phyloP scores from a whole-genome alignment of 2,329 filamentous ascomycete genomes.

The Fusarium sterilihyphosum region DNA sequence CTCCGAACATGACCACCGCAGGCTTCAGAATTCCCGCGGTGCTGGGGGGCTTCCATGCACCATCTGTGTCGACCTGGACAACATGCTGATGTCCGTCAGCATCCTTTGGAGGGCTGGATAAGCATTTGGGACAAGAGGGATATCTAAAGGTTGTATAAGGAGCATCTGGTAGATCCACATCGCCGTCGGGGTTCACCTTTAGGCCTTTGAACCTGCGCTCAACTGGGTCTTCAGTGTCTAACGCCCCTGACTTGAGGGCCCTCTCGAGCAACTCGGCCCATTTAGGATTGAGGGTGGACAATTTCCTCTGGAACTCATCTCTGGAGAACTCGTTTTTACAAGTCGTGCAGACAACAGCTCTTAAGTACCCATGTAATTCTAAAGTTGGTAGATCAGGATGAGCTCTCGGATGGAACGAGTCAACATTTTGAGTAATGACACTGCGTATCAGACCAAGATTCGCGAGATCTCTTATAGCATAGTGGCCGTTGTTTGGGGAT shows the following conservation, averaged over 20 bases:
- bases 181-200: constrained; percentile 91
- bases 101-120: constrained; percentile 68
- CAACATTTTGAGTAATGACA: constrained; percentile 96
- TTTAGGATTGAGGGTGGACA: constrained; percentile 82
- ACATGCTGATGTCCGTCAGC: constrained; percentile 63
- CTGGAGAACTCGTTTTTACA: constrained; percentile 79
- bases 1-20: constrained; percentile 95
- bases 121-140: constrained; percentile 85
- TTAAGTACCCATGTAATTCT: constrained; percentile 91
- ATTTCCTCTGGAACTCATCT: constrained; percentile 76
- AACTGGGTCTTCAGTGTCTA: constrained; percentile 79
- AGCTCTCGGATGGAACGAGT: constrained; percentile 86
- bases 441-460: constrained; percentile 75
- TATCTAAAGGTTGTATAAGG: constrained; percentile 93
- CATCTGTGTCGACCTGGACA: constrained; percentile 80
- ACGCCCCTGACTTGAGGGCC: constrained; percentile 77
- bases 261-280: constrained; percentile 83
- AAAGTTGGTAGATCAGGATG: constrained; percentile 80
- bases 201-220: constrained; percentile 75
- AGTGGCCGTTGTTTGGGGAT: constrained; percentile 82
- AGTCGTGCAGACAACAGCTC: constrained; percentile 81
- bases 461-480: constrained; percentile 78
- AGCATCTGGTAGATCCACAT: constrained; percentile 88
- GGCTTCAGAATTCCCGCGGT: constrained; percentile 88
- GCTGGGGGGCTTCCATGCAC: constrained; percentile 75